Evolutionary conservation across 2,329 filamentous ascomycete species (phyloP), one percentile per base, ranked within the genome.

Genomic region (Fusarium pseudonygamai): DNA sequence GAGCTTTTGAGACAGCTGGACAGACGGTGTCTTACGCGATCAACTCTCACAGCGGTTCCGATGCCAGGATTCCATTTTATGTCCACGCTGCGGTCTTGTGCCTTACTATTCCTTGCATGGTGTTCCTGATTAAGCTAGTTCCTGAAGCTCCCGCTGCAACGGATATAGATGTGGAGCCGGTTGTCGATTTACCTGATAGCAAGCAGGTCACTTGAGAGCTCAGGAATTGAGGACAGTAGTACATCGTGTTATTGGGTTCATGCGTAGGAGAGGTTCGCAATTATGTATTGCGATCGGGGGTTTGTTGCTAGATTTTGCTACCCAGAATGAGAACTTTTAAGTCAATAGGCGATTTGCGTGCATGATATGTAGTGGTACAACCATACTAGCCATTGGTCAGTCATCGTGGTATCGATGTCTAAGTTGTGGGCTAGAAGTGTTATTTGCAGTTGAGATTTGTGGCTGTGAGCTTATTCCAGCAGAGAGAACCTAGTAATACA

Each of bases 1-100:
- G 60, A 5, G 60, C 60, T 0, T 63, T 63, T 24, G 60, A 63
- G 39, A 63, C 60, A 1, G 60, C 60, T 5, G 60, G 60, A 34
- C 60, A 63, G 8, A 30, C 60, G 7, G 42, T 60, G 0, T 63
- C 60, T 7, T 60, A 60, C 5, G 53, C 60, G 5, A 49, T 63
- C 7, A 63, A 63, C 4, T 63, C 60, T 30, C 39, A 47, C 40
- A 34, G 18, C 7, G 53, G 42, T 2, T 40, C 53, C 0, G 60
- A 63, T 0, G 26, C 42, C 4, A 49, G 60, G 8, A 15, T 60
- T 2, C 60, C 60, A 1, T 63, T 63, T 1, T 60, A 60, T 49
- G 60, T 60, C 1, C 45, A 49, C 5, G 60, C 53, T 6, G 28
- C 18, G 15, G 20, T 63, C 5, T 14, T 60, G 7, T 43, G 20